These are phyloP conservation scores for Thinopyrum elongatum DNA, from an alignment of 176 grass and related monocot genomes.

Conservation along the genomic window DNA sequence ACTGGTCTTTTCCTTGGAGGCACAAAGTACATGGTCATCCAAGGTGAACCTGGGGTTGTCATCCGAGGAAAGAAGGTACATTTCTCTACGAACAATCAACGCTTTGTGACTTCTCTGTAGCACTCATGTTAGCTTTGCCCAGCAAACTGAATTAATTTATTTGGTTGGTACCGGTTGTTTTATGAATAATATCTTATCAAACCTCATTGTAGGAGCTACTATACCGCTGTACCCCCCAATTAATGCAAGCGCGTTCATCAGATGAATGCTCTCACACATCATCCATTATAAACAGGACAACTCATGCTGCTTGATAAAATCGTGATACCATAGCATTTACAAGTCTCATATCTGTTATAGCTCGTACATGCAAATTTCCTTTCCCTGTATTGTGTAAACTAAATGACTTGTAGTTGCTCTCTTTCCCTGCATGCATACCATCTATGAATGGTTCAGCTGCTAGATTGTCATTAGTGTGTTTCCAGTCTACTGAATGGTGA, in stretches of 20 bases:
- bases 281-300: not conserved
- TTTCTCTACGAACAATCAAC: not conserved
- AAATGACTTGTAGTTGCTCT: not conserved
- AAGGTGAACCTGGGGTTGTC: conserved; percentile 72
- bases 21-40: conserved; percentile 92
- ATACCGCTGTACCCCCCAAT: not conserved
- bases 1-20: conserved; percentile 72
- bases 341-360: not conserved
- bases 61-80: conserved; percentile 89
- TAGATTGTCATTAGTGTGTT: not conserved
- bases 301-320: not conserved
- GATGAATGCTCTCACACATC: not conserved
- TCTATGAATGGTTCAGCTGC: not conserved
- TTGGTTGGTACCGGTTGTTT: not conserved
- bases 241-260: not conserved
- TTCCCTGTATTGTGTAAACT: not conserved
- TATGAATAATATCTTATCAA: not conserved
- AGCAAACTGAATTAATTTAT: not conserved
- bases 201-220: not conserved
- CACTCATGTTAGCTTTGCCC: not conserved
- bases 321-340: not conserved
- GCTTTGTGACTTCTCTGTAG: not conserved
- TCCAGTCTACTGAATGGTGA: not conserved
- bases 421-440: not conserved
- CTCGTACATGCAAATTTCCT: not conserved